phyloP scores from a whole-genome alignment of 2,329 filamentous ascomycete species.

The Neocucurbitaria cava region DNA sequence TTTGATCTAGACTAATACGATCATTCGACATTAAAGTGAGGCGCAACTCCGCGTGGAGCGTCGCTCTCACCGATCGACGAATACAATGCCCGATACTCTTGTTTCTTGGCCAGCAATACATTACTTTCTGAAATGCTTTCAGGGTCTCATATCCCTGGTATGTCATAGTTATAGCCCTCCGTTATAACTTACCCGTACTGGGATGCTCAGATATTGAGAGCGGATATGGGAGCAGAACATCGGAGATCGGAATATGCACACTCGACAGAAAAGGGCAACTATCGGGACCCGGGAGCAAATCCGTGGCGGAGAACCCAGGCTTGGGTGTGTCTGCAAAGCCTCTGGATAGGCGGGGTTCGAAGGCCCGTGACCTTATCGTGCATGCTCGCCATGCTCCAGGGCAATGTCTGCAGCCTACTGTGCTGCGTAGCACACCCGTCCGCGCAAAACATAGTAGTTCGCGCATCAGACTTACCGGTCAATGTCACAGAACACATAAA shows the following conservation, averaged over 20 bases:
- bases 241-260: not conserved
- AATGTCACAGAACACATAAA: not conserved
- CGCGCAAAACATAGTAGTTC: not conserved
- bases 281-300: slow-evolving; percentile 13
- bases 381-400: slow-evolving; percentile 1
- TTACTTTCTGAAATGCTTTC: not conserved
- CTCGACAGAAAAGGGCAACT: slow-evolving; percentile 14
- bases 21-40: not conserved
- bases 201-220: slow-evolving; percentile 1
- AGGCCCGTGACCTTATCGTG: slow-evolving; percentile 15
- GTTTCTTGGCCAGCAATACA: not conserved
- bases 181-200: not conserved
- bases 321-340: slow-evolving; percentile 1
- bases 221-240: slow-evolving; percentile 2
- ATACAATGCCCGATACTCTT: not conserved
- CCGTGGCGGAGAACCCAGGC: slow-evolving; percentile 4
- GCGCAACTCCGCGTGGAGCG: not conserved
- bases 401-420: slow-evolving; percentile 2
- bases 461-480: not conserved
- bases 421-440: slow-evolving; percentile 10
- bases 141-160: not conserved
- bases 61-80: not conserved
- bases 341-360: slow-evolving; percentile 8
- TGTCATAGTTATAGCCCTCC: not conserved
- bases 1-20: slow-evolving; percentile 8